Base-by-base conservation (phyloP, 2,329 filamentous ascomycete genomes). In the Ophidiomyces ophidiicola region DNA sequence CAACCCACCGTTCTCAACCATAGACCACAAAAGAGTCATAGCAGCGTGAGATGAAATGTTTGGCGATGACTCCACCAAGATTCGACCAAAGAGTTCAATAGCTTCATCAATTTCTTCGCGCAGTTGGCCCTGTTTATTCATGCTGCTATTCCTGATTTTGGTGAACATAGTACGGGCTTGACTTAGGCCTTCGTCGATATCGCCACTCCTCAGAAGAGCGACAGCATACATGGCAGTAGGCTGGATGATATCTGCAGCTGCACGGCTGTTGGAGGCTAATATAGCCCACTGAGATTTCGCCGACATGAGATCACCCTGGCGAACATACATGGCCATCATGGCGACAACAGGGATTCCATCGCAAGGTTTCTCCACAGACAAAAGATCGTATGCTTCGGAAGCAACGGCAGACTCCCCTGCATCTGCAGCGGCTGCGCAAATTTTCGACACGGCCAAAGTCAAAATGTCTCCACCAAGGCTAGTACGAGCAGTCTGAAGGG, bases 151-250 rank as follows among this genome's bases (percentile, higher is more conserved):
- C 44, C 82, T 79, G 50, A 94, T 85, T 44, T 82, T 78, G 54
- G 79, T 69, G 60, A 94, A 93, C 83, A 94, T 92, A 53, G 78
- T 69, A 50, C 90, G 82, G 6, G 82, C 79, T 56, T 90, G 77
- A 8, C 71, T 67, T 43, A 96, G 63, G 35, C 81, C 90, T 54
- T 88, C 83, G n/a, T 80, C 76, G 34, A 87, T 74, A 53, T 86
- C 79, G 29, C 86, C 85, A 46, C 82, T 84, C 39, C 83, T 82
- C 55, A 96, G 81, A 59, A 96, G 69, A 33, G 86, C 84, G 42
- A 93, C 76, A 10, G 82, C 77, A 53, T 88, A 94, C 85, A 94
- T 94, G 42, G 83, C 76, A 8, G 85, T 81, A 17, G 86, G 82
- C 63, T 94, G 86, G 46, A 94, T 81, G 59, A 92, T 80, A 21